Base-by-base conservation (phyloP, 495 filamentous ascomycete genomes). In the Lichenothelia convexa region DNA sequence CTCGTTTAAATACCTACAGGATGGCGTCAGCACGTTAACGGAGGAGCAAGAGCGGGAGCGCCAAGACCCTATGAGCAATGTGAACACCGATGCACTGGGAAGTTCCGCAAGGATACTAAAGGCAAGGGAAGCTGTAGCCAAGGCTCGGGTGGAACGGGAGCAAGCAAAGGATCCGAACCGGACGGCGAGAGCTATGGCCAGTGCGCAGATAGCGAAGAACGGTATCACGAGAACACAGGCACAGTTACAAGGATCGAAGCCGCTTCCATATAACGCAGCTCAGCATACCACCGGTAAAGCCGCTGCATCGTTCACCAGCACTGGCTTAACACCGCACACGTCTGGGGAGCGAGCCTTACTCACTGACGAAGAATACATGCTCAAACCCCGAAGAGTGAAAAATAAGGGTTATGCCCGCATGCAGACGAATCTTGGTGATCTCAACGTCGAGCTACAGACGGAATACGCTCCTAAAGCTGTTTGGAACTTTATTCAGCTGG, bases 281-380 rank as follows among this genome's bases (percentile, higher is more conserved):
- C 62, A 68, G 44, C 78, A 93, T 57, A 99, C 89, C 2, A 94
- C 82, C 7, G 91, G 91, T 43, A 71, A 70, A 47, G 86, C 91
- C 11, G 89, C 89, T 8, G 89, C 89, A 18, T 91, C 81, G 35
- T 83, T 99, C 50, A 99, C 89, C 26, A 85, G 77, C 45, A 99
- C 89, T 0, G 86, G 87, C 18, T 57, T 95, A 34, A 95, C 91
- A 11, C 86, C 86, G 0, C 79, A 91, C 46, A 99, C 89, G 0
- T 75, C 77, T 40, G 73, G 64, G 43, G 83, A 91, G 43, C 70
- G 84, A 35, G 87, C 89, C 18, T 57, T 85, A 21, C 67, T 95
- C 13, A 78, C 78, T 1, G 82, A 93, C 40, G 89, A 99, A 57
- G 83, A 94, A 46, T 95, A 84, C 56, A 89, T 99, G 78, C 65